Base-by-base conservation (phyloP, 257 asterid species). In the Rubia yunnanensis region DNA sequence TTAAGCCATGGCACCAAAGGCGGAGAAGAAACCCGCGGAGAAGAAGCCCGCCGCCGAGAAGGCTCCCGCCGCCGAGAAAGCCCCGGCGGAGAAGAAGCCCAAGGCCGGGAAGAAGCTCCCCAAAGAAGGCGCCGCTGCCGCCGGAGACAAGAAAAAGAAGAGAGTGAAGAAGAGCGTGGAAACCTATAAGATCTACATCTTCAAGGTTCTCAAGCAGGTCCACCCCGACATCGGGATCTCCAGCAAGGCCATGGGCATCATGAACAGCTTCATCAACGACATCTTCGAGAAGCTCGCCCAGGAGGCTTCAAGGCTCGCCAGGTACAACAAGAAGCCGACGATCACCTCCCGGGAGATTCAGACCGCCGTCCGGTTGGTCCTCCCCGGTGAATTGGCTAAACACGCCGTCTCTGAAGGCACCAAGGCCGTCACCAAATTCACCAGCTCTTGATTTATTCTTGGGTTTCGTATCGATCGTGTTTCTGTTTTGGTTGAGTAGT, bases 151-250 rank as follows among this genome's bases (percentile, higher is more conserved):
- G 81, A 86, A 84, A 82, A 86, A 86, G 85, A 86, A 80, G 85
- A 56, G 83, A 1, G 2, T 13, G 4, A 73, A 77, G 70, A 86
- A 82, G 75, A 84, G 77, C 66, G 72, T 56, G 0, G 95, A 84
- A 70, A 86, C 91, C 18, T 86, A 86, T 81, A 86, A 86, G 87
- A 86, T 86, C 79, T 86, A 86, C 78, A 86, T 86, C 72, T 86
- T 86, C 75, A 86, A 86, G 83, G 91, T 86, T 48, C 58, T 86
- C 72, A 86, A 86, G 48, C 91, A 86, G 76, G 95, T 86, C 5
- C 95, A 86, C 15, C 95, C 88, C 0, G 95, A 86, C 55, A 86
- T 86, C 39, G 91, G 95, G 0, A 86, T 86, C 48, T 86, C 95
- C 24, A 84, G 88, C 91, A 86, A 82, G 74, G 91, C 95, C 2